These are phyloP conservation scores for Chloroidium sp. DNA, from an alignment of 163 green algal species.

Conservation along the genomic window DNA sequence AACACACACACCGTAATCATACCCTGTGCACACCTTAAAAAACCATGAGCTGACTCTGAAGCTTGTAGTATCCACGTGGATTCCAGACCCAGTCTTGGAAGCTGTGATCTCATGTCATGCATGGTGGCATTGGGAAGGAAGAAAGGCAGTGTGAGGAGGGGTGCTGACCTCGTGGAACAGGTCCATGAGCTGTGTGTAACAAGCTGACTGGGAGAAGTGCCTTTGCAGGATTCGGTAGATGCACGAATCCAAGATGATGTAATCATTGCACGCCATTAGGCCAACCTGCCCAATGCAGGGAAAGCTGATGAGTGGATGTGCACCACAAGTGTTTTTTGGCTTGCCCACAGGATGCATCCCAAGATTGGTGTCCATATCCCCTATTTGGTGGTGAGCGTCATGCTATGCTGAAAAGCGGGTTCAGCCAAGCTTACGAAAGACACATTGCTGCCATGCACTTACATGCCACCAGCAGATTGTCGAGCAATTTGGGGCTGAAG, in stretches of 20 bases:
- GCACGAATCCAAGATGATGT: conserved; percentile 90
- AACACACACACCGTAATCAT: no score
- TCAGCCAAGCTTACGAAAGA: no score
- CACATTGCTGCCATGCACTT: no score
- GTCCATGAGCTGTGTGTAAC: conserved; percentile 81
- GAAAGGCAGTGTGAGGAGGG: not conserved
- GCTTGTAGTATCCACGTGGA: no score
- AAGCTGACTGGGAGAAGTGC: conserved; percentile 48
- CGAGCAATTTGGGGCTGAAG: no score
- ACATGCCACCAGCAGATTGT: no score
- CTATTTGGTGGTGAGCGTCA: not conserved
- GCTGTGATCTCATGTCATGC: no score
- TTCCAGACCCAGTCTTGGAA: no score
- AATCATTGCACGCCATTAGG: conserved; percentile 95
- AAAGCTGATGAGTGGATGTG: not conserved
- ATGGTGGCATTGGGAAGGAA: no score
- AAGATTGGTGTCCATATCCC: not conserved
- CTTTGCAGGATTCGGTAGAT: conserved; percentile 90
- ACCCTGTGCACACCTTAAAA: no score
- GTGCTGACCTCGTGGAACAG: conserved; percentile 88
- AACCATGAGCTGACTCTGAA: no score
- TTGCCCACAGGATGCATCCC: not conserved
- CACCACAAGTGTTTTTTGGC: not conserved
- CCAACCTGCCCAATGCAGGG: conserved; percentile 63
- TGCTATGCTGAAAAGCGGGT: no score